phyloP scores from a whole-genome alignment of 2,329 filamentous ascomycete species.

The Periconia macrospinosa region DNA sequence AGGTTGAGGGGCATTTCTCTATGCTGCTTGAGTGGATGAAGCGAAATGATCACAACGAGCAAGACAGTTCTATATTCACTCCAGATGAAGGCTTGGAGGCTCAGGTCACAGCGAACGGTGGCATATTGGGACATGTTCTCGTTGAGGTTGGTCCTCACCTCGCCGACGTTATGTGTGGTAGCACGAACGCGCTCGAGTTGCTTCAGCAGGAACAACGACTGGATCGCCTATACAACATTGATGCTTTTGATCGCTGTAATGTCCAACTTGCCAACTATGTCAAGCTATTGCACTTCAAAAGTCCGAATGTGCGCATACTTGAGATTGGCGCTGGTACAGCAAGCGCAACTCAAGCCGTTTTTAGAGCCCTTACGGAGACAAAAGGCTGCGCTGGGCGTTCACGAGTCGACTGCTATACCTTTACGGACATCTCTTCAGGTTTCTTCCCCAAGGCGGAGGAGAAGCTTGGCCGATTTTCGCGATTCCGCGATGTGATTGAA shows the following conservation, averaged over 20 bases:
- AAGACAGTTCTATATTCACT: not conserved
- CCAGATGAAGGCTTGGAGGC: not conserved
- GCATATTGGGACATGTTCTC: not conserved
- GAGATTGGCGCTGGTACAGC: slow-evolving; percentile 20
- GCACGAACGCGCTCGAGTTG: not conserved
- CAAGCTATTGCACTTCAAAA: not conserved
- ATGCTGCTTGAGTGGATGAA: not conserved
- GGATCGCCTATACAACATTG: not conserved
- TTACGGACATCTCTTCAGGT: slow-evolving; percentile 19
- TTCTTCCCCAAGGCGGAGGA: slow-evolving; percentile 12
- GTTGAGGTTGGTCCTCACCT: not conserved
- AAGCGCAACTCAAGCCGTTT: not conserved
- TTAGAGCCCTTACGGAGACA: not conserved
- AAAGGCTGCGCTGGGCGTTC: not conserved
- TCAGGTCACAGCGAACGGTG: not conserved
- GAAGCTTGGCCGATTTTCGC: not conserved
- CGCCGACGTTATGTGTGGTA: not conserved
- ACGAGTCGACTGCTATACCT: slow-evolving; percentile 11
- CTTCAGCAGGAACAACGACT: not conserved
- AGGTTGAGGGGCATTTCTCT: not conserved
- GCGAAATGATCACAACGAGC: not conserved
- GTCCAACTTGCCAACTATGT: not conserved
- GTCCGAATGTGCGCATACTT: slow-evolving; percentile 3
- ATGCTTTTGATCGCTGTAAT: not conserved
- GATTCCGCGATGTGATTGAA: not conserved